phyloP scores from a whole-genome alignment of 257 asterid species.

The Solanum lycopersicoides region DNA sequence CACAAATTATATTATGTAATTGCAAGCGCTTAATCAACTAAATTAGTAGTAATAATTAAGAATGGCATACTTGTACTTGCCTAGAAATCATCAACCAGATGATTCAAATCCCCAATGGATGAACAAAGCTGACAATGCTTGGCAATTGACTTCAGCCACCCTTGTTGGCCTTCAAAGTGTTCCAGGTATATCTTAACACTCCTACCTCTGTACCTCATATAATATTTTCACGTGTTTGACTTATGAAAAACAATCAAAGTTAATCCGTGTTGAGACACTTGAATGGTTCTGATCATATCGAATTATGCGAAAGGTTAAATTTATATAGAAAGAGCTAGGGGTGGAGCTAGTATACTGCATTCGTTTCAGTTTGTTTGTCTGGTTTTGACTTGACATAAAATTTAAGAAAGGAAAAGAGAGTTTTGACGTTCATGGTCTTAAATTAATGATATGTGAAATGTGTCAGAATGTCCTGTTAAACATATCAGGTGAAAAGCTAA shows the following conservation, averaged over 20 bases:
- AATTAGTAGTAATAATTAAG: background rate
- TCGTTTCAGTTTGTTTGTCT: background rate
- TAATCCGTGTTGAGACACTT: background rate
- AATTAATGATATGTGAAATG: background rate
- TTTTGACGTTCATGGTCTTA: background rate
- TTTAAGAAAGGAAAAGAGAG: background rate
- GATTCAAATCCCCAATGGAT: constrained; percentile 50
- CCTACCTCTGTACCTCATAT: background rate
- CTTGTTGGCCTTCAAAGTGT: constrained; percentile 70
- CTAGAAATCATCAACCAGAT: constrained; percentile 21
- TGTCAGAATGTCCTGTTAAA: background rate
- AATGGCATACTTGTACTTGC: constrained; percentile 18
- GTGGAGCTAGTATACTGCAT: background rate
- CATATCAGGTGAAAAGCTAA: background rate
- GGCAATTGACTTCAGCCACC: constrained; percentile 74
- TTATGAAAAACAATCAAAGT: background rate
- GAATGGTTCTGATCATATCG: background rate
- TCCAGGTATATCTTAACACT: constrained; percentile 2
- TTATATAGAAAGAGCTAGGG: background rate
- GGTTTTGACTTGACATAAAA: background rate
- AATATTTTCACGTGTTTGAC: background rate
- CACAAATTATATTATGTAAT: background rate
- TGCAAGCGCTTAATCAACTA: background rate
- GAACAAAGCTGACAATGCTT: constrained; percentile 73
- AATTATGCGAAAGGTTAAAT: background rate